Percentiles rank a stretch among this genome's conserved stretches.
Evolutionary conservation across 108 stramenopile genomes (phyloP).

Genomic region (Fragilariopsis cylindrus): DNA sequence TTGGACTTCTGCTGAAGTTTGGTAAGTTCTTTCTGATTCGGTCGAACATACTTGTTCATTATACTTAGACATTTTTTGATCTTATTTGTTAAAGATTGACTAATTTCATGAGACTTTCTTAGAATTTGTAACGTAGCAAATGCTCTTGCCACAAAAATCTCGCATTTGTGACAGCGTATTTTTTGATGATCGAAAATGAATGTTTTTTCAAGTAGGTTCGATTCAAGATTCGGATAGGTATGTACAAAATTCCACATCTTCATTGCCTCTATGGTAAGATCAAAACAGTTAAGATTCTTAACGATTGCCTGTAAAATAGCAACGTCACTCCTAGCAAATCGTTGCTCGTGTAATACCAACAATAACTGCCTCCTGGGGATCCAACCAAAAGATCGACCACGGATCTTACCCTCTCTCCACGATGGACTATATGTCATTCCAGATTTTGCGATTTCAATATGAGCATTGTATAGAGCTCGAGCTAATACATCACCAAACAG

Average conservation of each 20-base stretch:
- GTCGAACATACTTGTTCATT: slow-evolving; percentile 9
- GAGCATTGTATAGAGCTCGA: slow-evolving; percentile 18
- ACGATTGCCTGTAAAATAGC: slow-evolving; percentile 23
- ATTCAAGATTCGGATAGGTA: slow-evolving; percentile 15
- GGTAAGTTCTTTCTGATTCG: slow-evolving; percentile 4
- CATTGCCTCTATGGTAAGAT: slow-evolving; percentile 27
- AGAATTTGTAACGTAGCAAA: slow-evolving; percentile 1
- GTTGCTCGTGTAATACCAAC: slow-evolving; percentile 25
- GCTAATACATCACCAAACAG: slow-evolving; percentile 31
- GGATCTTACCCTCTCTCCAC: slow-evolving; percentile 36
- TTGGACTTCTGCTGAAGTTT: neutral
- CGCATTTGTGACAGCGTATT: slow-evolving; percentile 29
- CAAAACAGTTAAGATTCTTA: slow-evolving; percentile 18
- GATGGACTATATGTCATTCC: slow-evolving; percentile 39
- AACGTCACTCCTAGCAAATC: slow-evolving; percentile 29
- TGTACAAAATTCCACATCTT: slow-evolving; percentile 22
- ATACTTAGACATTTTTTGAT: slow-evolving; percentile 1
- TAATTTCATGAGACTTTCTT: neutral
- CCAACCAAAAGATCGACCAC: slow-evolving; percentile 29
- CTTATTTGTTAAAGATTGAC: neutral
- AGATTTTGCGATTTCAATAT: slow-evolving; percentile 34
- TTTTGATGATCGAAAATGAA: slow-evolving; percentile 4
- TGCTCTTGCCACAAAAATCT: slow-evolving; percentile 38
- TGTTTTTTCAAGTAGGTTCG: neutral
- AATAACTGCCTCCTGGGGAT: slow-evolving; percentile 30